Evolutionary conservation across 106 monocot genomes (phyloP).

Genomic region (Dendrobium catenatum): DNA sequence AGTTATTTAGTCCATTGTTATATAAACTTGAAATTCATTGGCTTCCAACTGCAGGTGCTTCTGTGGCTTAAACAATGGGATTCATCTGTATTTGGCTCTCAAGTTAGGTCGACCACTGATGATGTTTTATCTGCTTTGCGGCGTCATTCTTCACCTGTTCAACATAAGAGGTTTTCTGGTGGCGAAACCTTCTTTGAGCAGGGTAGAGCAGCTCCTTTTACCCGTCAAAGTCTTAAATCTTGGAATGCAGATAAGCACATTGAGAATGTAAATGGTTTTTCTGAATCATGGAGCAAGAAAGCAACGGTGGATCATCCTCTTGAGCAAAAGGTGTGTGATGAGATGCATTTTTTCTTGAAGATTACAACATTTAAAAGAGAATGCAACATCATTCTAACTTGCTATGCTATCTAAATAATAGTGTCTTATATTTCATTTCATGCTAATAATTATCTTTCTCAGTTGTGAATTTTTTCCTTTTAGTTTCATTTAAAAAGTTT

Average conservation of each 20-base stretch:
- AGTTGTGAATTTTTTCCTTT: neutral
- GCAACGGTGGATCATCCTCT: slow-evolving; percentile 20
- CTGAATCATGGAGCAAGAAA: slow-evolving; percentile 40
- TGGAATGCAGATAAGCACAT: slow-evolving; percentile 26
- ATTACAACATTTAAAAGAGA: neutral
- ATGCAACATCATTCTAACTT: neutral
- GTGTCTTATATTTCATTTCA: neutral
- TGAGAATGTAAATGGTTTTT: slow-evolving; percentile 18
- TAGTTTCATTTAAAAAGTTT: neutral
- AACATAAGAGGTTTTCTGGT: slow-evolving; percentile 37
- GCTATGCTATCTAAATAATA: neutral
- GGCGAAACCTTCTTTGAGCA: slow-evolving; percentile 28
- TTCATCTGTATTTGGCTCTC: slow-evolving; percentile 87
- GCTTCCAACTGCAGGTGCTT: slow-evolving; percentile 48
- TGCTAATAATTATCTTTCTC: neutral
- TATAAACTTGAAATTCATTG: neutral
- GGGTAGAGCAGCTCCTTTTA: slow-evolving; percentile 20
- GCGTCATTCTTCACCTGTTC: slow-evolving; percentile 48
- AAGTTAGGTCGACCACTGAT: slow-evolving; percentile 71
- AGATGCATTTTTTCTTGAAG: slow-evolving; percentile 4
- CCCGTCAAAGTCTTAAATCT: slow-evolving; percentile 18
- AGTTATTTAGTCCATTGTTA: neutral
- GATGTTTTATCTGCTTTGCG: slow-evolving; percentile 81
- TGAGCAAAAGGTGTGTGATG: slow-evolving; percentile 55
- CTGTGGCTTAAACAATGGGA: slow-evolving; percentile 99